phyloP scores from a whole-genome alignment of 2,329 filamentous ascomycete species.

The Trichoderma sp. region DNA sequence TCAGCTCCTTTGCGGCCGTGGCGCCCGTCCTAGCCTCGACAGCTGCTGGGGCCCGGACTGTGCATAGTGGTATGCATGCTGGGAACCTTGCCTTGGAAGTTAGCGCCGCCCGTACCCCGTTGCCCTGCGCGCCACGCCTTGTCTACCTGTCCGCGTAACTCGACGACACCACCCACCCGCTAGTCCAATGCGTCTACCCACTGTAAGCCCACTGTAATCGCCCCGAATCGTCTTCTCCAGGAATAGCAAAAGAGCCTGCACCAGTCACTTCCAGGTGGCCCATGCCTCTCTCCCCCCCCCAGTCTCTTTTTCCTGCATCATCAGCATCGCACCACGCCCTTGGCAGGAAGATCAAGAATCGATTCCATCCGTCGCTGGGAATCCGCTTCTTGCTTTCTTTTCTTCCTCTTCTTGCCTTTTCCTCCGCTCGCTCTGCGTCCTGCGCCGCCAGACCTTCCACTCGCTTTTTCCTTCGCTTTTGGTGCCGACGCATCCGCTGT shows the following conservation, averaged over 20 bases:
- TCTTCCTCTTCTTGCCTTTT: not conserved
- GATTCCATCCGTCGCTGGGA: not conserved
- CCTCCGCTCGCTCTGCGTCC: conserved; percentile 3
- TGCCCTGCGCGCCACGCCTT: not conserved
- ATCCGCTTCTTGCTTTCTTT: conserved; percentile 2
- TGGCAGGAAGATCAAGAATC: not conserved
- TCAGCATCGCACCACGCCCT: not conserved
- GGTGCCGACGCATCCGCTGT: conserved; percentile 9
- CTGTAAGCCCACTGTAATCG: conserved; percentile 5
- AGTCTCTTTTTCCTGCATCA: conserved; percentile 4
- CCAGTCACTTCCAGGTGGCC: not conserved
- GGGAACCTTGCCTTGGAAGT: not conserved
- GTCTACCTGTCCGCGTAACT: not conserved
- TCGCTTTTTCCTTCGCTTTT: conserved; percentile 18
- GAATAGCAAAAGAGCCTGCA: conserved; percentile 1
- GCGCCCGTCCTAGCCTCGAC: not conserved
- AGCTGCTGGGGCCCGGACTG: not conserved
- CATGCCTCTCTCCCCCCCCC: not conserved
- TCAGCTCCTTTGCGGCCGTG: not conserved
- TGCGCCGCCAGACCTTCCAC: not conserved
- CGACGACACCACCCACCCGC: not conserved
- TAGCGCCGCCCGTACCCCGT: not conserved
- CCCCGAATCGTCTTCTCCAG: conserved; percentile 13
- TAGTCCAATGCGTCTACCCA: not conserved
- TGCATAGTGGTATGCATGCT: not conserved